Percentiles rank a stretch among this genome's conserved stretches.
phyloP scores from a whole-genome alignment of 2,329 filamentous ascomycete genomes.

The Canariomyces notabilis region DNA sequence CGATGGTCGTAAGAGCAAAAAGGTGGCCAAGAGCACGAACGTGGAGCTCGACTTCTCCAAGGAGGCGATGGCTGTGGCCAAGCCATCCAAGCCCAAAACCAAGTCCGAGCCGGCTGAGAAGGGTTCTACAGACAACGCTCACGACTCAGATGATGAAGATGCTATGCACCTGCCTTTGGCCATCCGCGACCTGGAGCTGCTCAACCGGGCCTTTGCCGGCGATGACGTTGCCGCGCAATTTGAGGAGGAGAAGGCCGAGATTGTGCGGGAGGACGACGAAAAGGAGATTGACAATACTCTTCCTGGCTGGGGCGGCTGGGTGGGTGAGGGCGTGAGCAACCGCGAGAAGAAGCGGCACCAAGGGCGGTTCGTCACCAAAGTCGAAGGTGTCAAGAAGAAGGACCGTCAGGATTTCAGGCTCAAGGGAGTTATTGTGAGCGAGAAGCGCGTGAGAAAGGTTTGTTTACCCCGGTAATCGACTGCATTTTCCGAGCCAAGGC shows the following conservation, averaged over 20 bases:
- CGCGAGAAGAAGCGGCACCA: slow-evolving; percentile 60
- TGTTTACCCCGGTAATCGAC: slow-evolving; percentile 21
- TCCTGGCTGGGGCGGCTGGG: slow-evolving; percentile 91
- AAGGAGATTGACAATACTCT: slow-evolving; percentile 79
- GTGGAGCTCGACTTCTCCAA: slow-evolving; percentile 39
- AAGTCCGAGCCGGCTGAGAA: slow-evolving; percentile 9
- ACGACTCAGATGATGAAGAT: slow-evolving; percentile 41
- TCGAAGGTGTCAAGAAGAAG: slow-evolving; percentile 68
- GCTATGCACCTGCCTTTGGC: slow-evolving; percentile 51
- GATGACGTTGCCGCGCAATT: slow-evolving; percentile 81
- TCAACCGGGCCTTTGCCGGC: slow-evolving; percentile 81
- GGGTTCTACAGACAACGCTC: slow-evolving; percentile 24
- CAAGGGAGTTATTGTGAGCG: slow-evolving; percentile 82
- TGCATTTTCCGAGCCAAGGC: background rate
- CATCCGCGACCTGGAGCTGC: slow-evolving; percentile 60
- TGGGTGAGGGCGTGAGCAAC: slow-evolving; percentile 74
- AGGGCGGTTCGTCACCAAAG: slow-evolving; percentile 58
- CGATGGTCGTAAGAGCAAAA: slow-evolving; percentile 38
- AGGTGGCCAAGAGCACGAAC: slow-evolving; percentile 28
- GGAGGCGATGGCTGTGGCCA: slow-evolving; percentile 24
- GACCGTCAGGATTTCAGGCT: slow-evolving; percentile 79
- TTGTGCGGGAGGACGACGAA: slow-evolving; percentile 72
- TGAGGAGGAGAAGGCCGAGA: slow-evolving; percentile 68
- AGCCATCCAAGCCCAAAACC: slow-evolving; percentile 3
- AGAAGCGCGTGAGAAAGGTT: slow-evolving; percentile 86